Evolutionary conservation across 352 stramenopile genomes (phyloP).

Genomic region (Phytopythium aichiense): DNA sequence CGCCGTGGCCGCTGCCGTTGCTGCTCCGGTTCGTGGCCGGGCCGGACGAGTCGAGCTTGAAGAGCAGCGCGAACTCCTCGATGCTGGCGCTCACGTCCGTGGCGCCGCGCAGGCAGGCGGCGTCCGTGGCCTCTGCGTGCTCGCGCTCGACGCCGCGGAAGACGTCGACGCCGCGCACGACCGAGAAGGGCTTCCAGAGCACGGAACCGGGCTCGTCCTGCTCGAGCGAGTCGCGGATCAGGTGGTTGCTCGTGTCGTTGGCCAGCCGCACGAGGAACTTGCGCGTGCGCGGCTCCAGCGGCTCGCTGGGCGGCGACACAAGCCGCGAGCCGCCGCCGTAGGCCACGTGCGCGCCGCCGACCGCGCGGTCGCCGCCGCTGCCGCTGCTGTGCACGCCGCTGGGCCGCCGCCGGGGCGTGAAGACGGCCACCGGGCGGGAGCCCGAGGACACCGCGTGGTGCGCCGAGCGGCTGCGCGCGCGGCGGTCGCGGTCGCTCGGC

Average conservation of each 20-base stretch:
- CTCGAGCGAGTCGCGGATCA: constrained; percentile 68
- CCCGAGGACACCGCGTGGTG: background rate
- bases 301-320: constrained; percentile 36
- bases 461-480: constrained; percentile 5
- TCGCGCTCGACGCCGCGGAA: constrained; percentile 41
- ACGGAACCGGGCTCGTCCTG: constrained; percentile 36
- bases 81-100: constrained; percentile 76
- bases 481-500: background rate
- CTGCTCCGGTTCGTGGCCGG: constrained; percentile 5
- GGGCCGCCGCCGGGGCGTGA: constrained; percentile 2
- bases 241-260: constrained; percentile 78
- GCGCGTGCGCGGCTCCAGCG: constrained; percentile 69
- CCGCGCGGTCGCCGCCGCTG: background rate
- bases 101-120: constrained; percentile 58
- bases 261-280: constrained; percentile 74
- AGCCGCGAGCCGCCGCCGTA: constrained; percentile 14
- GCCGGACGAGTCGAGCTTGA: constrained; percentile 69
- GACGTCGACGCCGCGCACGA: constrained; percentile 53
- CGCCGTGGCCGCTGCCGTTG: background rate
- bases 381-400: background rate
- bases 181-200: constrained; percentile 45
- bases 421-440: background rate
- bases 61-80: constrained; percentile 80
- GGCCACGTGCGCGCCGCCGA: background rate
- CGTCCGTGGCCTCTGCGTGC: constrained; percentile 29